A percentile compares a stretch with the other conserved stretches of the same genome.
Evolutionary conservation across 306 rosid species (phyloP).

Genomic region (Hippophae tibetana): DNA sequence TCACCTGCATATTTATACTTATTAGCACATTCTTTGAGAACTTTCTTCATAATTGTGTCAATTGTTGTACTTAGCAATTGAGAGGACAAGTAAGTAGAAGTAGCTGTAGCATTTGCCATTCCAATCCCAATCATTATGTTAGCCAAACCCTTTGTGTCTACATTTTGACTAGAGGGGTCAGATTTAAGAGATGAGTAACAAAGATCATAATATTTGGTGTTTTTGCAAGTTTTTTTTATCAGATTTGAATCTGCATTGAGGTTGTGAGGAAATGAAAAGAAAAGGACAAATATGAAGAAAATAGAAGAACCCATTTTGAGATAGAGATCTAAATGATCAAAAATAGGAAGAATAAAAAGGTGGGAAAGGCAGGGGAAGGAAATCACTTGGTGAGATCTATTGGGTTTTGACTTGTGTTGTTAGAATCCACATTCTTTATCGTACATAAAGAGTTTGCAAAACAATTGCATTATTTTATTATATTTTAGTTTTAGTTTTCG

Average conservation of each 20-base stretch:
- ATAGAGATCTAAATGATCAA: background rate
- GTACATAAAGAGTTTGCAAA: background rate
- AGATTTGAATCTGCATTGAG: constrained; percentile 39
- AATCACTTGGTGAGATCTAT: background rate
- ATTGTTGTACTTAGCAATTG: constrained; percentile 27
- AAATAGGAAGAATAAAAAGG: background rate
- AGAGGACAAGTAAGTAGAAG: constrained; percentile 62
- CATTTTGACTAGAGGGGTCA: constrained; percentile 41
- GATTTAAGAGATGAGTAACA: constrained; percentile 68
- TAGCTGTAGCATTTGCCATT: constrained; percentile 57
- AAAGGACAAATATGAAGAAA: constrained; percentile 25
- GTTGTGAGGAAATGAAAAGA: constrained; percentile 13
- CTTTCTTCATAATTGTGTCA: constrained; percentile 29
- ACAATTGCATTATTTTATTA: no score
- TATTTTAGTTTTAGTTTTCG: no score
- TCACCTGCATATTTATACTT: constrained; percentile 57
- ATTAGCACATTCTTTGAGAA: constrained; percentile 62
- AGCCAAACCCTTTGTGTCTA: constrained; percentile 70
- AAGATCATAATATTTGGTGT: constrained; percentile 58
- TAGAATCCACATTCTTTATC: background rate
- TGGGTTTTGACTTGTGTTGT: background rate
- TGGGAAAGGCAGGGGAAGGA: background rate
- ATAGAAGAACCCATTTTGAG: constrained; percentile 27
- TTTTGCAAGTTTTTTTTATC: constrained; percentile 63
- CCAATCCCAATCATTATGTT: constrained; percentile 52